Evolutionary conservation across 2,329 filamentous ascomycete genomes (phyloP), one percentile per base, ranked within the genome.

Genomic region (Trichoderma harzianum): DNA sequence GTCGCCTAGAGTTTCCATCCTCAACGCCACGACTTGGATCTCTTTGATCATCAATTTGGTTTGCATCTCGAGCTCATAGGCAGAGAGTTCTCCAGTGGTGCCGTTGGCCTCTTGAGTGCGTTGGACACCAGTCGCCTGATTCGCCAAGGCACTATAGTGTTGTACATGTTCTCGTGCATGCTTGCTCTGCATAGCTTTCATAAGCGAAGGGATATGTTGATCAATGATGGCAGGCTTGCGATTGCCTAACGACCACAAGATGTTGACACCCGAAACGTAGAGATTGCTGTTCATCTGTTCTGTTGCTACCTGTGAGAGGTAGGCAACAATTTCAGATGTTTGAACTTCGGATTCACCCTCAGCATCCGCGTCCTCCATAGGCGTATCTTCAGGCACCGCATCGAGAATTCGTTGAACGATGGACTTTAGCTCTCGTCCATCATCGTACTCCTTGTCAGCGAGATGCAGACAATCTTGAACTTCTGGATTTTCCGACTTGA

Each of bases 111-210:
- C 88, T 72, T 87, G 86, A 60, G 82, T 82, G 39, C 83, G 83
- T 36, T 84, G 74, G 76, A 82, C 80, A 74, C 82, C 80, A 76
- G 81, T 79, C n/a, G 83, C 80, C 76, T 89, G 85, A 73, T 85
- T 86, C 73, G 86, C 85, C 64, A 88, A 81, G 7, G 87, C 85
- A 34, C 88, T 87, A 76, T 92, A 94, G 76, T 90, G 92, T 80
- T 85, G 93, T 80, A 99, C 92, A 81, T 99, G 96, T 75, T 99
- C 96, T 76, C 96, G 92, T 0, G 95, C 95, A 75, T 99, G 88
- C 82, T 98, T 98, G 64, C 90, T 89, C 76, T 97, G 95, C 76
- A 99, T 88, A 0, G 93, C 94, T 81, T 97, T 98, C 92, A 99
- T 97, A 57, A 99, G 86, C 32, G 92, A 90, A 3, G 88, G 85